These are phyloP conservation scores for Pyrenophora graminea DNA, from an alignment of 2,329 filamentous ascomycete genomes.

Conservation along the genomic window DNA sequence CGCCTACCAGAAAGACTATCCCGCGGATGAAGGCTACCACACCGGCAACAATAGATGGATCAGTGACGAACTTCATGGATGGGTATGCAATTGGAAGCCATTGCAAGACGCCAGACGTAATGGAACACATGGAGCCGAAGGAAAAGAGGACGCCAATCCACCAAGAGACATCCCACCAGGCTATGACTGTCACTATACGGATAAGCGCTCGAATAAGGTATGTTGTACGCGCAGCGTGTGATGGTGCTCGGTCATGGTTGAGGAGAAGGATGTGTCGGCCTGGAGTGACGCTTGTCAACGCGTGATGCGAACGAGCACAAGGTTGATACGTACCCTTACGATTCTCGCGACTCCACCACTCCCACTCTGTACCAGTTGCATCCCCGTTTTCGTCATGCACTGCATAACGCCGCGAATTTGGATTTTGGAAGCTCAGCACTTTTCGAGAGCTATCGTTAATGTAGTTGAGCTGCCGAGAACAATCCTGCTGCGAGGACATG, in stretches of 20 bases:
- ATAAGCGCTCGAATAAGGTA: not conserved
- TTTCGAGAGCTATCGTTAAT: not conserved
- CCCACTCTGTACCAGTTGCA: not conserved
- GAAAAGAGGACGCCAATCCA: not conserved
- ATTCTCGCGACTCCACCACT: conserved; percentile 1
- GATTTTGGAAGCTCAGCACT: not conserved
- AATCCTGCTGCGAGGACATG: too few relatives aligned
- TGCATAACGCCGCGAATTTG: not conserved
- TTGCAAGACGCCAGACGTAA: too few relatives aligned
- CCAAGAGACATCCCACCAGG: conserved; percentile 1
- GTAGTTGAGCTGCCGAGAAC: too few relatives aligned
- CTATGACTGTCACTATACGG: not conserved
- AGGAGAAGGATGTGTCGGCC: not conserved
- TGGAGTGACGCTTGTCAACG: not conserved
- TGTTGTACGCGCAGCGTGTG: not conserved
- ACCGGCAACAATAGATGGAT: too few relatives aligned
- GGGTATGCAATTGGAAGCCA: too few relatives aligned
- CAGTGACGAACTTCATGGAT: too few relatives aligned
- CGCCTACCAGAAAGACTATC: not conserved
- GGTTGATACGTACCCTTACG: not conserved
- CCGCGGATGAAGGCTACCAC: not conserved
- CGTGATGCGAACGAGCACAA: not conserved
- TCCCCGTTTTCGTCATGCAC: conserved; percentile 1
- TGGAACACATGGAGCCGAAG: not conserved
- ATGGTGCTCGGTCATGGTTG: not conserved